A percentile compares a stretch with the other conserved stretches of the same genome.
Evolutionary conservation across 441 rosid genomes (phyloP).

Genomic region (Erodium chrysanthum): DNA sequence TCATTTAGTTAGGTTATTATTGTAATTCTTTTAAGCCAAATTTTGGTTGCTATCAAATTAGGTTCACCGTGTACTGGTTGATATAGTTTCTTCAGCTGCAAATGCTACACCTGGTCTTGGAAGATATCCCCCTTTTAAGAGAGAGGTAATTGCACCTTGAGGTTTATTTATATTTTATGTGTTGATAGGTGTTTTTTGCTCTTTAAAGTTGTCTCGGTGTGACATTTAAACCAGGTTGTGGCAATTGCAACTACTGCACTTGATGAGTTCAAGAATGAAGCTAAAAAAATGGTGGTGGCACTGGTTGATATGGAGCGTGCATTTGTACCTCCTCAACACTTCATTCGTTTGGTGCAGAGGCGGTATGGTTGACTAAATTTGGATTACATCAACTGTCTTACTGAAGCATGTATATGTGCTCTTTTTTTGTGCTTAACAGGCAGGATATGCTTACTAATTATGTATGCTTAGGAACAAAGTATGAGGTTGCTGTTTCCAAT

Average conservation of each 20-base stretch:
- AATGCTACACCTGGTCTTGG: constrained; percentile 93
- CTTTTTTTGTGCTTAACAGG: neutral
- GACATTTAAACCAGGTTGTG: constrained; percentile 43
- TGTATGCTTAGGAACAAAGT: too few species aligned
- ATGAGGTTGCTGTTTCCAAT: too few species aligned
- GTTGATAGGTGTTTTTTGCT: constrained; percentile 10
- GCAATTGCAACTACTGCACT: constrained; percentile 80
- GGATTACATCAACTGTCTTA: neutral
- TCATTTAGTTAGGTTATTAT: constrained; percentile 7
- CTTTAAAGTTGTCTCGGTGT: constrained; percentile 15
- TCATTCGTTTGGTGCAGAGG: constrained; percentile 89
- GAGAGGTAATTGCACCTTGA: constrained; percentile 50
- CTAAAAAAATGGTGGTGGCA: constrained; percentile 90
- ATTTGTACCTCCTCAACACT: constrained; percentile 95
- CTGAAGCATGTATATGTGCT: neutral
- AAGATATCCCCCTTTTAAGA: constrained; percentile 89
- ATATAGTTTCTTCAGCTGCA: constrained; percentile 73
- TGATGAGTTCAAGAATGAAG: constrained; percentile 75
- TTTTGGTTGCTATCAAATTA: constrained; percentile 22
- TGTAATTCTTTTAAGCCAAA: constrained; percentile 9
- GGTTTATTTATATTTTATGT: constrained; percentile 14
- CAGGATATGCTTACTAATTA: neutral
- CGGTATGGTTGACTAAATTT: constrained; percentile 35
- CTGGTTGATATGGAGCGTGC: constrained; percentile 97
- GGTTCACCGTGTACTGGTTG: constrained; percentile 91